phyloP scores from a whole-genome alignment of 2,329 filamentous ascomycete genomes.

The Exophiala aquamarina region DNA sequence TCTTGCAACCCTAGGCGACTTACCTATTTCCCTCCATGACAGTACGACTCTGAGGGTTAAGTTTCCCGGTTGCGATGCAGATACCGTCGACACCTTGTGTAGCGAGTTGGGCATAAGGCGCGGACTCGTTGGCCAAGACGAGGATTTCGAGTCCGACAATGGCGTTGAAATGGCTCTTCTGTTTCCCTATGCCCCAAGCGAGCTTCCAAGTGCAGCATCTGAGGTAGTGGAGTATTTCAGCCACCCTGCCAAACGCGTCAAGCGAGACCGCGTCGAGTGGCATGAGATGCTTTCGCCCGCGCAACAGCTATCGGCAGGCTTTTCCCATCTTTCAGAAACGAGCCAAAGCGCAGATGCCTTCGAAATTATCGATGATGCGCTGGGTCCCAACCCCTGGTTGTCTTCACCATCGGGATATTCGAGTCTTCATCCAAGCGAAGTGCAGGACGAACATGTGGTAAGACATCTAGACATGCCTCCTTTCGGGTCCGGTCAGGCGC shows the following conservation, averaged over 20 bases:
- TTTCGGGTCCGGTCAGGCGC: conserved; percentile 23
- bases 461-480: conserved; percentile 30
- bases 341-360: conserved; percentile 21
- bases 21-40: conserved; percentile 74
- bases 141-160: conserved; percentile 66
- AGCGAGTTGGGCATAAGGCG: conserved; percentile 82
- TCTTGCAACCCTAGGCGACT: conserved; percentile 74
- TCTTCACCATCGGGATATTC: conserved; percentile 57
- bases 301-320: conserved; percentile 18
- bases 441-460: conserved; percentile 35
- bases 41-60: conserved; percentile 71
- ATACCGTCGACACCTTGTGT: conserved; percentile 78
- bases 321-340: conserved; percentile 30
- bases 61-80: conserved; percentile 86
- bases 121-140: conserved; percentile 77
- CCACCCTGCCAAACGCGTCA: conserved; percentile 29
- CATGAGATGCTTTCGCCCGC: conserved; percentile 56
- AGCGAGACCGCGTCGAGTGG: conserved; percentile 53
- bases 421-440: conserved; percentile 55
- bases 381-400: conserved; percentile 55
- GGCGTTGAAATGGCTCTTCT: conserved; percentile 73
- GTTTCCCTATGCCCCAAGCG: conserved; percentile 80
- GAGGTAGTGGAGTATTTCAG: conserved; percentile 37
- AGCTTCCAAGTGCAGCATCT: conserved; percentile 46
- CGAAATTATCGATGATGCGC: conserved; percentile 35